phyloP scores from a whole-genome alignment of 495 filamentous ascomycete genomes.

The Pyronema domesticum region DNA sequence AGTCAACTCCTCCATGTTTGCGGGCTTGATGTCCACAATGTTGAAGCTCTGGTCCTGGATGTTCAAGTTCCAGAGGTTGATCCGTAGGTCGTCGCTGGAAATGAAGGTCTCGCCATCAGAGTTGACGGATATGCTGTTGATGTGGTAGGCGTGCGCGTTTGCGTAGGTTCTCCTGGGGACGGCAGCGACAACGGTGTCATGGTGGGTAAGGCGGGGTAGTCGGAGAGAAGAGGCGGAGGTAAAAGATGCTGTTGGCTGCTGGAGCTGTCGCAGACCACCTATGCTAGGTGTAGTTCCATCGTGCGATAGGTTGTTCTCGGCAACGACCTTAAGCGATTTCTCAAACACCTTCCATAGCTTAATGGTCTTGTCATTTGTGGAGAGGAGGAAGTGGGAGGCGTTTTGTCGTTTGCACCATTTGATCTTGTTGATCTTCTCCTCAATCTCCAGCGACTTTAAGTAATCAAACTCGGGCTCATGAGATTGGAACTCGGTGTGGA shows the following conservation, averaged over 20 bases:
- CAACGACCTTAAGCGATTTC: conserved; percentile 95
- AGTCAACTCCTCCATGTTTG: conserved; percentile 98
- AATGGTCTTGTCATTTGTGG: conserved; percentile 99
- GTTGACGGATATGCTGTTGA: conserved; percentile 99
- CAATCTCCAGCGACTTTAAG: conserved; percentile 95
- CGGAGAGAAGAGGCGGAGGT: conserved; percentile 67
- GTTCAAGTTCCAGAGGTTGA: conserved; percentile 98
- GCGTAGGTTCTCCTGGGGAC: conserved; percentile 91
- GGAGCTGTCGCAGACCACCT: conserved; percentile 21
- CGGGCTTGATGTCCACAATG: conserved; percentile 98
- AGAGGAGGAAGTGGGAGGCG: conserved; percentile 92
- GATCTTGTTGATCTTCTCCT: conserved; percentile 99
- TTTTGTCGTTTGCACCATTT: conserved; percentile 98
- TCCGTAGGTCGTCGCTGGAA: conserved; percentile 89
- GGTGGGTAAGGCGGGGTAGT: conserved; percentile 86
- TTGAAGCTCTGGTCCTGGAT: conserved; percentile 99
- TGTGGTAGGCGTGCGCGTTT: conserved; percentile 97
- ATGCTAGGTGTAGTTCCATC: conserved; percentile 33
- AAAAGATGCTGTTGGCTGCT: conserved; percentile 46
- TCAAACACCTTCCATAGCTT: conserved; percentile 99
- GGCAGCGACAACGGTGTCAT: conserved; percentile 94
- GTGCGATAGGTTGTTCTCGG: conserved; percentile 93
- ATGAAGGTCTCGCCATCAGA: conserved; percentile 99
- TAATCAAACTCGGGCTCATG: conserved; percentile 99
- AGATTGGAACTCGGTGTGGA: conserved; percentile 98